Base-by-base conservation (phyloP, 1,284 basidiomycete species). In the Puccinia hordei region DNA sequence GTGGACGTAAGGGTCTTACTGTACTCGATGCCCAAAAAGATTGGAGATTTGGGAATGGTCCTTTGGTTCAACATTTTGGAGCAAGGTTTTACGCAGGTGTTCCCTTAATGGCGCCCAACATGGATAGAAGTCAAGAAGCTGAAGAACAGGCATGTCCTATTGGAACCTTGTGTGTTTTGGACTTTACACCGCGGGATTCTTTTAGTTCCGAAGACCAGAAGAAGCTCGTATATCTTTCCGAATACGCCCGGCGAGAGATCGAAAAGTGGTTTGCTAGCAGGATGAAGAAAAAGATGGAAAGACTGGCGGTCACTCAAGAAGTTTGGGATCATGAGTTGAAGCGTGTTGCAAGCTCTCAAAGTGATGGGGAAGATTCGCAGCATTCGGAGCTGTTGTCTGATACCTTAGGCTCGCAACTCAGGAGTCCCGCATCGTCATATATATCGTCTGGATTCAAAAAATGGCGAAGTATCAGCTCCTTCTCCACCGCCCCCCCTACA, bases 91-190 rank as follows among this genome's bases (percentile, higher is more conserved):
- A 80, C 63, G 69, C 79, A 3, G 79, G 79, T 15, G 82, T 83
- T 10, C 83, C 79, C 13, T 57, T 80, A 33, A 73, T 80, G 72
- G 79, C 79, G 9, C 79, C 79, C 8, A 74, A 73, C 27, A 15
- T 80, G 35, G 79, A 80, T 66, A 61, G 71, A 10, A 65, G 68
- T n/a, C 30, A 22, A 41, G 79, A 80, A 74, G 57, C 61, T 6
- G 79, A 80, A 27, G 72, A 66, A 49, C 65, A 71, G 30, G 33
- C 72, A 1, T 81, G 82, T 33, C 80, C 84, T 0, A 82, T 85
- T 46, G 84, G 84, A 0, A 83, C 84, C 4, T 79, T 85, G 10
- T 85, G 84, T 78, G 80, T 84, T 15, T 78, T 83, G 75, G 84
- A 85, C 71, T 74, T 81, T 17, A 80, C 81, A 30, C 83, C 83